These are phyloP conservation scores for Viola pubescens DNA, from an alignment of 441 rosid genomes.

Conservation along the genomic window DNA sequence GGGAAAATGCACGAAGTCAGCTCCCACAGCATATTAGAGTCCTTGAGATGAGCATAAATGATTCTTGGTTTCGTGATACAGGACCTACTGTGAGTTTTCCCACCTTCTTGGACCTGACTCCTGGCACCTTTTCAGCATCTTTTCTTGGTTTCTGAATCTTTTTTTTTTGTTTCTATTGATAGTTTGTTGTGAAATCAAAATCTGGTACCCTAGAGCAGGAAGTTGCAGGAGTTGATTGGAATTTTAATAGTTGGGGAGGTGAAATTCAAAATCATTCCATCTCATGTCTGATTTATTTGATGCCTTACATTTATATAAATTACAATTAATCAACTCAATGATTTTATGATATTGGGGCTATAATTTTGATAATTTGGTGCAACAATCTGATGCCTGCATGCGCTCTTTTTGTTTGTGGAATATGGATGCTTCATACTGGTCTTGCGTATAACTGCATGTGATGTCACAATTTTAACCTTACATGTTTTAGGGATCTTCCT, in stretches of 20 bases:
- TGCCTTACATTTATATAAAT: no score
- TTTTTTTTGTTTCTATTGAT: constrained; percentile 3
- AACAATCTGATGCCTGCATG: not conserved
- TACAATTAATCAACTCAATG: not conserved
- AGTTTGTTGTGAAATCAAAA: constrained; percentile 54
- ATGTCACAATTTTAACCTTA: not conserved
- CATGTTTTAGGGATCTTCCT: constrained; percentile 1
- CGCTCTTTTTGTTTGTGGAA: not conserved
- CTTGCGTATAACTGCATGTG: not conserved
- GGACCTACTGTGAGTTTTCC: constrained; percentile 75
- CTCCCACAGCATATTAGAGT: constrained; percentile 70
- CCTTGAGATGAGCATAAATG: constrained; percentile 87
- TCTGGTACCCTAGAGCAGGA: constrained; percentile 26
- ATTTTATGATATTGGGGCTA: constrained; percentile 1
- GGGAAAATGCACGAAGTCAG: constrained; percentile 70
- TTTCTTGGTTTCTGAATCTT: not conserved
- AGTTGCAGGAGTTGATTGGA: constrained; percentile 88
- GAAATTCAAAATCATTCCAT: constrained; percentile 11
- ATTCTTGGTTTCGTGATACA: constrained; percentile 90
- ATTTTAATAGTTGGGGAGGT: constrained; percentile 91
- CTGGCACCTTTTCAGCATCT: not conserved
- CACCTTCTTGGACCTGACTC: constrained; percentile 1
- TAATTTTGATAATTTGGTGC: not conserved
- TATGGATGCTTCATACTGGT: not conserved
- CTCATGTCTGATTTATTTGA: not conserved